Evolutionary conservation across 78 protist species (phyloP).

Genomic region (Ministeria vibrans): DNA sequence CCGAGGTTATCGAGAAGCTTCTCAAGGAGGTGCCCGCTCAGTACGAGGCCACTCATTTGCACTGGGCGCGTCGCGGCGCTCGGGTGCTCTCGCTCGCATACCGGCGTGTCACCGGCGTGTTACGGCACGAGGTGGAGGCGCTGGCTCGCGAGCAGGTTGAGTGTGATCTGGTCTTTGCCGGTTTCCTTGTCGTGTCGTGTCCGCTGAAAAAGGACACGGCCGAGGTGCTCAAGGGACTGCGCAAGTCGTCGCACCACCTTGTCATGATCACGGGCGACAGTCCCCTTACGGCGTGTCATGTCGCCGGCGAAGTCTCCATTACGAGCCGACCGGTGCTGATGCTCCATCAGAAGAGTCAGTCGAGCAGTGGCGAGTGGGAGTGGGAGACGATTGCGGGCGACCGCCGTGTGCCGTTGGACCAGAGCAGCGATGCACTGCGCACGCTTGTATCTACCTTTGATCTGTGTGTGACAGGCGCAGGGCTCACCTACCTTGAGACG

Average conservation of each 20-base stretch:
- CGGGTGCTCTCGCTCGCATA: conserved; percentile 85
- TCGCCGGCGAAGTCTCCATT: conserved; percentile 75
- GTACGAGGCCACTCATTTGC: conserved; percentile 32
- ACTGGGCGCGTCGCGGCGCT: conserved; percentile 50
- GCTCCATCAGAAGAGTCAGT: neutral
- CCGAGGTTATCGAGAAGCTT: conserved; percentile 65
- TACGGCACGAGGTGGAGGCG: conserved; percentile 4
- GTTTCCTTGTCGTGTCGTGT: conserved; percentile 78
- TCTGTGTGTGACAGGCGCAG: conserved; percentile 46
- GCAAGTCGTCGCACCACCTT: conserved; percentile 57
- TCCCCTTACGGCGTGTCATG: conserved; percentile 86
- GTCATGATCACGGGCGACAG: conserved; percentile 98
- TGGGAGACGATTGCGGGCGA: neutral
- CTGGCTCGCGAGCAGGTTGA: conserved; percentile 61
- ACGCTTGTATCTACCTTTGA: too few relatives aligned
- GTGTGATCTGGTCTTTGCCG: conserved; percentile 75
- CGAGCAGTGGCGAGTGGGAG: neutral
- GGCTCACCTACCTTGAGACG: conserved; percentile 1
- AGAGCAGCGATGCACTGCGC: too few relatives aligned
- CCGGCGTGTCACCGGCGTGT: neutral
- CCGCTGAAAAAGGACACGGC: conserved; percentile 72
- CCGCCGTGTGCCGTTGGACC: neutral
- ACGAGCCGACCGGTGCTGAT: neutral
- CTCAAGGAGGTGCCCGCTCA: conserved; percentile 20
- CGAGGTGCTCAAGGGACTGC: conserved; percentile 37